A percentile compares a stretch with the other conserved stretches of the same genome.
Evolutionary conservation across 257 asterid species (phyloP).

Genomic region (Nyctanthes arbortristis): DNA sequence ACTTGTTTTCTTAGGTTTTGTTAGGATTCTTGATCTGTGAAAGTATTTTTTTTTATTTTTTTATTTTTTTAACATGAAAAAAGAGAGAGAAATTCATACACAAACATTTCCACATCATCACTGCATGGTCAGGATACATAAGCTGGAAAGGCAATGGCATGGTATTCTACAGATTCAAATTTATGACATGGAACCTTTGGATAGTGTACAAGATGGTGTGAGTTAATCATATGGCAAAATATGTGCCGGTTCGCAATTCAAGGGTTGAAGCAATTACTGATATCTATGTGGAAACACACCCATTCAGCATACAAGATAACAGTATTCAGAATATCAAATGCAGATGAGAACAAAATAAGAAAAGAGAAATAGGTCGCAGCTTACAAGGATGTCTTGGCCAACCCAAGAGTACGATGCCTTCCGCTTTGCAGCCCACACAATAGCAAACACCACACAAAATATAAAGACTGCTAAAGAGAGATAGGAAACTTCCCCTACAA

Average conservation of each 20-base stretch:
- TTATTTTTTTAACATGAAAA: no score
- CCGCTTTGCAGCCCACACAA: conserved; percentile 84
- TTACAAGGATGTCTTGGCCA: conserved; percentile 98
- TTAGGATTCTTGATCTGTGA: background rate
- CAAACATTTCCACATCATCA: no score
- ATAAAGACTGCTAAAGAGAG: conserved; percentile 69
- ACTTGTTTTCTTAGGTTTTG: background rate
- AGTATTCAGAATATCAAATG: background rate
- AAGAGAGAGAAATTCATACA: no score
- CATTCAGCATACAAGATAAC: background rate
- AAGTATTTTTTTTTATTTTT: no score
- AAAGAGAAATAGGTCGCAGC: conserved; percentile 28
- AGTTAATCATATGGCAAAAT: background rate
- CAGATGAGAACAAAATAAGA: conserved; percentile 1
- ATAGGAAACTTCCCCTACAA: conserved; percentile 72
- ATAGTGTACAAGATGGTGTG: background rate
- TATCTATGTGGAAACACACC: conserved; percentile 5
- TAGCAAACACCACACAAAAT: conserved; percentile 71
- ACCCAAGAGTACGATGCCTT: conserved; percentile 91
- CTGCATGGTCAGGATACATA: no score
- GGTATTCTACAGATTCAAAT: background rate
- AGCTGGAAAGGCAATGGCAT: background rate
- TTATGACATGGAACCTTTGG: background rate
- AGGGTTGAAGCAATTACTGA: background rate
- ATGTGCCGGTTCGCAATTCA: background rate